Evolutionary conservation across 23 red algal genomes (phyloP), one percentile per base, ranked within the genome.

Genomic region (Gracilariopsis chorda): DNA sequence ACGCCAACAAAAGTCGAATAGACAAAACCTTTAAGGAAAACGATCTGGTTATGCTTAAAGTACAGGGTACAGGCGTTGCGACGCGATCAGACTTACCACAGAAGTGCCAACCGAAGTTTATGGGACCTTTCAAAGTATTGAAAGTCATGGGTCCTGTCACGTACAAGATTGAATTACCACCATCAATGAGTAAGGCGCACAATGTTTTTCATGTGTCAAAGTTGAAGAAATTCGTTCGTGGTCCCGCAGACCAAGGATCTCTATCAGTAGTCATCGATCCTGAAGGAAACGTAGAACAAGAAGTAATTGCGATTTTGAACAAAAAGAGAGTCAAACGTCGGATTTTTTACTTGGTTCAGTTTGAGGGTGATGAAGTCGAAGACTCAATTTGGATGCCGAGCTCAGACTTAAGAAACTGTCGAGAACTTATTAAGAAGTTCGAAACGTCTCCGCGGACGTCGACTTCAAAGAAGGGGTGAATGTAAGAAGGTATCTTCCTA

Each of bases 181-280:
- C 82, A n/a, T 70, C 59, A 51, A 86, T 86, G 82, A 72, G 33
- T 34, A 86, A 51, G 34, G 82, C 82, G 2, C 59, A 86, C 55
- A 86, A 70, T 56, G 82, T 86, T 17, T 48, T 86, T 47, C 82
- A 86, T 71, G 62, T 70, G 42, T 86, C 78, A 17, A 62, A 55
- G 62, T 63, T 59, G 25, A 83, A 63, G 51, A 46, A 46, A 63
- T 42, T 36, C 43, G 43, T 69, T 40, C 29, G 63, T 19, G 4
- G 34, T 5, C 36, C 20, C 5, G 29, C n/a, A 41, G 34, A 69
- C 36, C 36, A 40, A 16, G 21, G 34, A 39, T 69, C 63, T 11
- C 14, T 69, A 37, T 19, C 63, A 69, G 27, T 69, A 20, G 29
- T 69, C 42, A 69, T 69, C 21, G 63, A 69, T 20, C 8, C 63